These are phyloP conservation scores for Stentor roeselii DNA, from an alignment of 73 alveolate genomes.

Conservation along the genomic window DNA sequence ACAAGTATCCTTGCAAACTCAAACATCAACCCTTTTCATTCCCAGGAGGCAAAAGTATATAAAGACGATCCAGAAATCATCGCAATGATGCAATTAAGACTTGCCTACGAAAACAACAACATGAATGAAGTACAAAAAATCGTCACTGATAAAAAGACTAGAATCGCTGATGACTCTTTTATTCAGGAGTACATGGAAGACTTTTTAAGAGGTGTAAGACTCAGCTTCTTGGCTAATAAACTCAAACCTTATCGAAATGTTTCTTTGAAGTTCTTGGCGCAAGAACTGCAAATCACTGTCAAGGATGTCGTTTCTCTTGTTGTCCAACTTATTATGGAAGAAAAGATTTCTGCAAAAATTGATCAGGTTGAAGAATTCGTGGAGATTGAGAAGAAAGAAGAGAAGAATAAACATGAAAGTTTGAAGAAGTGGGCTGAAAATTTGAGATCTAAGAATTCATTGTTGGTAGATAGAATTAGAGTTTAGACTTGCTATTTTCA, in stretches of 20 bases:
- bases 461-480: constrained; percentile 18
- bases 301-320: constrained; percentile 49
- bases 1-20: constrained; percentile 62
- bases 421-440: constrained; percentile 14
- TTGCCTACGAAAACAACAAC: constrained; percentile 68
- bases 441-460: neutral
- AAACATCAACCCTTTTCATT: constrained; percentile 59
- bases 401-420: neutral
- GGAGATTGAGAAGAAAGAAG: neutral
- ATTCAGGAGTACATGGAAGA: constrained; percentile 56
- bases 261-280: constrained; percentile 41
- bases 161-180: constrained; percentile 54
- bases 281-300: constrained; percentile 41
- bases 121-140: constrained; percentile 45
- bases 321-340: constrained; percentile 63
- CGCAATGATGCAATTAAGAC: constrained; percentile 57
- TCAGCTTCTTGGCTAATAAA: constrained; percentile 46
- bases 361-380: constrained; percentile 44
- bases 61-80: constrained; percentile 65
- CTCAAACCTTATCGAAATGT: constrained; percentile 63
- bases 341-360: constrained; percentile 63
- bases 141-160: constrained; percentile 31
- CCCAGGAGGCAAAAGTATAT: constrained; percentile 79
- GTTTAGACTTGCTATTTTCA: too few species aligned
- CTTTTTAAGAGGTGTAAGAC: constrained; percentile 58